Conservation (phyloP, 352 stramenopile genomes). For the Phytophthora podocarpi region DNA sequence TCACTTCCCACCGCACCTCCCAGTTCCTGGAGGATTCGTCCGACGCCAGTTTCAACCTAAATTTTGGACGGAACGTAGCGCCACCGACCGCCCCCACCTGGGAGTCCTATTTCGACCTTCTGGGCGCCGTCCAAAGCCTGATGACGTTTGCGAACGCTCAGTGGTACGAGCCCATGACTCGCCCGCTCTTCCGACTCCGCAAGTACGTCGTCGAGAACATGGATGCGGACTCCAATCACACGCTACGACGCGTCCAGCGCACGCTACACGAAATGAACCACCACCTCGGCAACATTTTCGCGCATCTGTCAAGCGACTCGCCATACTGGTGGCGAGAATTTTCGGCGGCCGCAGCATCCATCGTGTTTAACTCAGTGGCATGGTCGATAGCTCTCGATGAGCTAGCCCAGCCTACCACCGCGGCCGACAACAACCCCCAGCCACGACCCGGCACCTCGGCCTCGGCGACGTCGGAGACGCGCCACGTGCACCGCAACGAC, state of each 20-base stretch:
- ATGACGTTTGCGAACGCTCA: neutral
- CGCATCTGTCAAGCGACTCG: neutral
- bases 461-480: neutral
- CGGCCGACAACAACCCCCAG: no score
- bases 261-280: neutral
- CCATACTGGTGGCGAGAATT: neutral
- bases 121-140: neutral
- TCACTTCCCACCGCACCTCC: no score
- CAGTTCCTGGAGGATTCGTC: no score
- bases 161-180: neutral
- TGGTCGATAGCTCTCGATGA: neutral
- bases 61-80: no score
- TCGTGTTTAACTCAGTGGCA: neutral
- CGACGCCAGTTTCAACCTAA: neutral
- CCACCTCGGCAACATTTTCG: neutral
- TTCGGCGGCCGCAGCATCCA: neutral
- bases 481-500: no score
- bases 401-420: neutral
- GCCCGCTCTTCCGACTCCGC: neutral
- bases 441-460: no score
- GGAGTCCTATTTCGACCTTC: neutral
- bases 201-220: neutral
- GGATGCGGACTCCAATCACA: neutral
- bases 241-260: neutral
- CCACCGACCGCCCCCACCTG: neutral